A percentile compares a stretch with the other conserved stretches of the same genome.
phyloP scores from a whole-genome alignment of 495 filamentous ascomycete genomes.

The Xylaria acuta region DNA sequence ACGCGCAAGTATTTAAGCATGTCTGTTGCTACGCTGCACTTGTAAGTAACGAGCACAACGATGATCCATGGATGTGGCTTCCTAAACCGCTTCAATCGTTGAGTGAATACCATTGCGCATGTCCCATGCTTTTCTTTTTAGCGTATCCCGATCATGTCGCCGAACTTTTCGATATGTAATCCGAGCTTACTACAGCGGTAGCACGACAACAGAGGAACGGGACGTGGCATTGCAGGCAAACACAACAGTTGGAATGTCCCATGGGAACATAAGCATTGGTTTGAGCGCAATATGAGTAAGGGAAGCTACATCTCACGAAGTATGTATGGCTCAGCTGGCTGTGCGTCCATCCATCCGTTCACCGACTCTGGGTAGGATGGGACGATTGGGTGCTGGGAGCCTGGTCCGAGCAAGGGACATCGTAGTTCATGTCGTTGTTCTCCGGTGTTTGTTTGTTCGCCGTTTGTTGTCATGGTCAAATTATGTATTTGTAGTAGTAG shows the following conservation, averaged over 20 bases:
- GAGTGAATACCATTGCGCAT: background rate
- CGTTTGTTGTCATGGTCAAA: background rate
- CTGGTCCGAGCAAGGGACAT: background rate
- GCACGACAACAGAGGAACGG: conserved; percentile 10
- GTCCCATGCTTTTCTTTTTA: background rate
- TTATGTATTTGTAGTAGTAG: background rate
- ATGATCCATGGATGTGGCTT: conserved; percentile 1
- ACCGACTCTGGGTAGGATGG: background rate
- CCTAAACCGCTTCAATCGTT: background rate
- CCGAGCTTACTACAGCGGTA: background rate
- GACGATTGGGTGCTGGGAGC: background rate
- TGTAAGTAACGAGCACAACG: background rate
- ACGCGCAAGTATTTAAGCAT: conserved; percentile 1
- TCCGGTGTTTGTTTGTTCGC: background rate
- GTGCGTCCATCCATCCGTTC: conserved; percentile 3
- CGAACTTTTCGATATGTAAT: background rate
- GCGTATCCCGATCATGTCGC: background rate
- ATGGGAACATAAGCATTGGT: background rate
- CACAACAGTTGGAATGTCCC: background rate
- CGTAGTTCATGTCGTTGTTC: background rate
- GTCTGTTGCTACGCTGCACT: background rate
- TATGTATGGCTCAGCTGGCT: background rate
- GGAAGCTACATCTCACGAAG: conserved; percentile 16
- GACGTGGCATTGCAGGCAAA: conserved; percentile 23
- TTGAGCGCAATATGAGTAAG: background rate